A percentile compares a stretch with the other conserved stretches of the same genome.
Conservation (phyloP, 2,329 filamentous ascomycete species). For the Pestalotiopsis sp. region DNA sequence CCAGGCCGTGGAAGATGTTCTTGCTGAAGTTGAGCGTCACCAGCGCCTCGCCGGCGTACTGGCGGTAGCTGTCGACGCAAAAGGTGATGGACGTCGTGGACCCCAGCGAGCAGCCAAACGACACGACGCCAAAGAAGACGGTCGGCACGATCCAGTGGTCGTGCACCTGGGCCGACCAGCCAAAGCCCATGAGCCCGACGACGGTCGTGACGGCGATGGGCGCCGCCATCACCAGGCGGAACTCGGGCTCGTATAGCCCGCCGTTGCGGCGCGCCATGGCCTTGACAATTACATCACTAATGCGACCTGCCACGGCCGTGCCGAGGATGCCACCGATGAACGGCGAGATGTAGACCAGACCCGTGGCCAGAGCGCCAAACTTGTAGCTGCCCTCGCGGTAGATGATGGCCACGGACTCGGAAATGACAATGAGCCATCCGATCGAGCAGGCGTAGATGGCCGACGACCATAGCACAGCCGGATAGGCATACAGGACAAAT, state of each 20-base stretch:
- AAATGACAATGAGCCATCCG: constrained; percentile 94
- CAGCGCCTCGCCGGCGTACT: constrained; percentile 91
- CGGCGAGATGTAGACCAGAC: constrained; percentile 86
- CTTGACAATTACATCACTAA: constrained; percentile 83
- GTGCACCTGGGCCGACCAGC: constrained; percentile 80
- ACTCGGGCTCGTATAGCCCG: constrained; percentile 95
- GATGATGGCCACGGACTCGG: constrained; percentile 81
- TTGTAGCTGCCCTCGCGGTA: constrained; percentile 76
- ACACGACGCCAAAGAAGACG: constrained; percentile 88
- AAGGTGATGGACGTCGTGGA: constrained; percentile 94
- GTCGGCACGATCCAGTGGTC: constrained; percentile 92
- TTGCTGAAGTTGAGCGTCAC: constrained; percentile 95
- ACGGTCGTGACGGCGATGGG: constrained; percentile 79
- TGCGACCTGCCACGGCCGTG: constrained; percentile 86
- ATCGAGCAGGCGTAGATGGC: constrained; percentile 85
- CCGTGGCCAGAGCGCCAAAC: constrained; percentile 79
- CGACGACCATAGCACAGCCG: constrained; percentile 85
- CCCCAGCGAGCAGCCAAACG: constrained; percentile 88
- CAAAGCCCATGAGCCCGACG: constrained; percentile 90
- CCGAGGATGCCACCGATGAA: constrained; percentile 88
- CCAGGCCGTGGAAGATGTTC: constrained; percentile 87
- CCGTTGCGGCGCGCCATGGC: constrained; percentile 83
- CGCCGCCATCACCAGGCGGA: constrained; percentile 83
- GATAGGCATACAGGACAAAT: constrained; percentile 85
- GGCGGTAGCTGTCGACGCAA: constrained; percentile 88